Evolutionary conservation across 306 rosid genomes (phyloP), one percentile per base, ranked within the genome.

Genomic region (Castanopsis chinensis): DNA sequence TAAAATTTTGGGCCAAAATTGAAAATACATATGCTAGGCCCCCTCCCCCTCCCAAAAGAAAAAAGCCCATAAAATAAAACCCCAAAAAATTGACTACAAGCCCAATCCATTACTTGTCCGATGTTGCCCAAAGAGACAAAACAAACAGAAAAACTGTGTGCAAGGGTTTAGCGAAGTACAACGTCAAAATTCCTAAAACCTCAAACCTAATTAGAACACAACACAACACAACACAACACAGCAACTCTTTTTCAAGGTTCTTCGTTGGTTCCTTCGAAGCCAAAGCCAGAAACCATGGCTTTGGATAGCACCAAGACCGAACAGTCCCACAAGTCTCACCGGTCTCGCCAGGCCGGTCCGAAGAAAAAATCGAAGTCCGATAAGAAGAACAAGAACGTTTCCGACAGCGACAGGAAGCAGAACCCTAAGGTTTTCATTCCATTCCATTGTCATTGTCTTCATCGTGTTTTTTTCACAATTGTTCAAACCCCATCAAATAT

Each of bases 261-360:
- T 49, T 3, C 17, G 15, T 49, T 59, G 11, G 3, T 68, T 8
- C 5, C 41, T 35, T n/a, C 37, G 3, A 68, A 68, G 52, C 52
- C 53, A 49, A 41, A 37, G 45, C 45, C 45, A 37, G 7, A 37
- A 11, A 13, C 27, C 69, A 91, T 91, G 98, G 92, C 92, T 3
- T 83, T 81, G 57, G 87, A 90, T 13, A 55, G 72, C 21, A 77
- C 82, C 77, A 81, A 76, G 23, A 87, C 83, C 10, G 95, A 88
- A n/a, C 93, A 91, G 84, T 84, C 95, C 14, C 91, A 95, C 60
- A 95, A 85, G 90, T 2, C 89, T 69, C 99, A 95, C 68, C 82
- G 99, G 79, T 52, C 72, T 72, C 91, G 94, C 43, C 94, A 87
- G 76, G 85, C 99, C 6, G 99, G 99, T 32, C 81, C 86, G 25